Percentiles rank a stretch among this genome's conserved stretches.
Evolutionary conservation across 352 stramenopile species (phyloP).

Genomic region (Pythium oligandrum): DNA sequence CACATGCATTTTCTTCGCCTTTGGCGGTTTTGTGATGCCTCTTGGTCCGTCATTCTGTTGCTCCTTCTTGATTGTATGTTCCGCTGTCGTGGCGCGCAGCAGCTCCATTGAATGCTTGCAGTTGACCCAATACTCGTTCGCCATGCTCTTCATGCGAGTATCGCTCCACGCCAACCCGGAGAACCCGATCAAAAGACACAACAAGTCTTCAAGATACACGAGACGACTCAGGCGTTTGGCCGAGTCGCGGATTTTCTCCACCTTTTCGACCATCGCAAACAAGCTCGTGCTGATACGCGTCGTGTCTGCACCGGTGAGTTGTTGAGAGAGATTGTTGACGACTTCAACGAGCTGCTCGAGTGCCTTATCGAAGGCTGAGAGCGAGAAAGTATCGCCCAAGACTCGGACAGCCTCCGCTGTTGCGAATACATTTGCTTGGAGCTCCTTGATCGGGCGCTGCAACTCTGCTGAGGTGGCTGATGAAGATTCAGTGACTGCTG

Average conservation of each 20-base stretch:
- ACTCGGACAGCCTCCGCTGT: background rate
- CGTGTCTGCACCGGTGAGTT: constrained; percentile 29
- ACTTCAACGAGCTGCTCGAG: constrained; percentile 42
- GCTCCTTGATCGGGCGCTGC: too few species aligned
- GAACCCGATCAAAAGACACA: constrained; percentile 26
- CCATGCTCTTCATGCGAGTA: constrained; percentile 5
- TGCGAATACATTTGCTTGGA: too few species aligned
- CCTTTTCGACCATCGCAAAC: constrained; percentile 36
- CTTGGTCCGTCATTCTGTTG: constrained; percentile 5
- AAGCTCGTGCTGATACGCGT: constrained; percentile 27
- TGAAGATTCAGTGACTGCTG: too few species aligned
- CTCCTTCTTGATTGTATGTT: constrained; percentile 12
- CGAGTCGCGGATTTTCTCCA: constrained; percentile 29
- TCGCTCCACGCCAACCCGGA: constrained; percentile 24
- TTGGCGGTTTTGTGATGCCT: background rate
- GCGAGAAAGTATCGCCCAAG: constrained; percentile 6
- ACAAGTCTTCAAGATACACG: constrained; percentile 39
- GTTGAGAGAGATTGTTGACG: constrained; percentile 34
- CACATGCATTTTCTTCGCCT: constrained; percentile 20
- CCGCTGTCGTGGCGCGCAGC: constrained; percentile 1
- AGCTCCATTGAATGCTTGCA: constrained; percentile 2
- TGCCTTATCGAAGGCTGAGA: constrained; percentile 12
- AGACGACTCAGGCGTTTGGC: constrained; percentile 40
- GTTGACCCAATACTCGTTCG: background rate
- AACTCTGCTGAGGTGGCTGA: too few species aligned